Percentiles rank a stretch among this genome's conserved stretches.
Conservation (phyloP, 2,329 filamentous ascomycete species). For the Dothideomycetidae sp. region DNA sequence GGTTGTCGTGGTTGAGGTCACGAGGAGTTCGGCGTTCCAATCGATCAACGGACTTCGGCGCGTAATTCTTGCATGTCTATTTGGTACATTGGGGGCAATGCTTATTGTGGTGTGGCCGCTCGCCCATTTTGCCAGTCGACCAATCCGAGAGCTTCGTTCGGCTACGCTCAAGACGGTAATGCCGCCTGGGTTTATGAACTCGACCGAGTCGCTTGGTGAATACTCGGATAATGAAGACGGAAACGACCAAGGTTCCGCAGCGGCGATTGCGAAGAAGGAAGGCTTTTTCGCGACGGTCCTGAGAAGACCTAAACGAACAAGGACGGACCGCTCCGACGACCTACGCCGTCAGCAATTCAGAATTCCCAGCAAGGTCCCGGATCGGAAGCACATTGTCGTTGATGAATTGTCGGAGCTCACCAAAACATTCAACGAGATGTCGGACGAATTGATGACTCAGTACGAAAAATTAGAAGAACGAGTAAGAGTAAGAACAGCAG, state of each 20-base stretch:
- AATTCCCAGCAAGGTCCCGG: conserved; percentile 70
- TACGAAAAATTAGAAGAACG: conserved; percentile 74
- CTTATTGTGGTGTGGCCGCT: conserved; percentile 60
- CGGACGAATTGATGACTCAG: conserved; percentile 74
- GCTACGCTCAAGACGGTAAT: conserved; percentile 62
- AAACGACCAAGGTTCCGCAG: conserved; percentile 27
- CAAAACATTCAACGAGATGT: conserved; percentile 83
- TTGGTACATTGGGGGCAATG: conserved; percentile 60
- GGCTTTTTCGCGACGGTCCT: conserved; percentile 27
- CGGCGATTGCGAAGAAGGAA: conserved; percentile 30
- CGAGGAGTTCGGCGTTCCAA: conserved; percentile 56
- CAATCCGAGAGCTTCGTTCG: conserved; percentile 60
- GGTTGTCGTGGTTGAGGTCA: conserved; percentile 69
- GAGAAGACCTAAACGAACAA: conserved; percentile 18
- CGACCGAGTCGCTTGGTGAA: conserved; percentile 24
- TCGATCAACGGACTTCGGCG: conserved; percentile 63
- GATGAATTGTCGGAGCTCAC: conserved; percentile 79
- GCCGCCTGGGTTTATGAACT: conserved; percentile 42
- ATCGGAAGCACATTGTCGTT: conserved; percentile 58
- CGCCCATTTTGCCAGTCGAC: conserved; percentile 67
- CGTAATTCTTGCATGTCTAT: conserved; percentile 71
- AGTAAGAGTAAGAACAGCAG: conserved; percentile 65
- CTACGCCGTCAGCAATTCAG: conserved; percentile 49
- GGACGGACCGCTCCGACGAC: conserved; percentile 25
- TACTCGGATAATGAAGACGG: conserved; percentile 19